Evolutionary conservation across 78 protist genomes (phyloP).

Genomic region (Paulinella micropora): DNA sequence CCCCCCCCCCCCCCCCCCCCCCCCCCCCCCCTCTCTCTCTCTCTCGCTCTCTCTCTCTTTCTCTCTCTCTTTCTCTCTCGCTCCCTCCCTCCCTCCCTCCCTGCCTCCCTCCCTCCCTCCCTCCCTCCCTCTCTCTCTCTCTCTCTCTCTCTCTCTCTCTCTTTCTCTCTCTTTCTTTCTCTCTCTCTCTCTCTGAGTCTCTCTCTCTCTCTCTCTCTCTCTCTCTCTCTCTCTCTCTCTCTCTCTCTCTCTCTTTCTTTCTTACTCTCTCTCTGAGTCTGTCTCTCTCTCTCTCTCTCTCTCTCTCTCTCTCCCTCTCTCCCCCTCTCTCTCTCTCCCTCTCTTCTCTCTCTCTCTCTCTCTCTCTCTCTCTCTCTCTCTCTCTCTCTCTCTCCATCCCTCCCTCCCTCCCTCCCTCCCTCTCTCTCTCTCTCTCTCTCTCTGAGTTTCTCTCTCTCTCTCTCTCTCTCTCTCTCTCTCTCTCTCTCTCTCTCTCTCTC

Average conservation of each 20-base stretch:
- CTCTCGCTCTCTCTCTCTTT: background rate
- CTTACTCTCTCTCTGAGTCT: background rate
- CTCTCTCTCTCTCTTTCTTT: background rate
- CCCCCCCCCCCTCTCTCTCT: background rate
- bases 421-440: background rate
- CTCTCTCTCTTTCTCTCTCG: background rate
- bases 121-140: background rate
- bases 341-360: background rate
- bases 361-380: background rate
- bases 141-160: background rate
- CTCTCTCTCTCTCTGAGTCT: background rate
- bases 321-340: background rate
- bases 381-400: background rate
- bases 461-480: background rate
- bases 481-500: background rate
- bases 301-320: background rate
- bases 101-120: background rate
- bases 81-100: background rate
- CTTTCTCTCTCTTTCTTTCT: background rate
- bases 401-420: background rate
- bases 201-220: constrained; percentile 11
- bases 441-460: background rate
- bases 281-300: background rate
- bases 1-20: no score
- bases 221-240: constrained; percentile 12